phyloP scores from a whole-genome alignment of 441 rosid genomes.

The Populus hybrid region DNA sequence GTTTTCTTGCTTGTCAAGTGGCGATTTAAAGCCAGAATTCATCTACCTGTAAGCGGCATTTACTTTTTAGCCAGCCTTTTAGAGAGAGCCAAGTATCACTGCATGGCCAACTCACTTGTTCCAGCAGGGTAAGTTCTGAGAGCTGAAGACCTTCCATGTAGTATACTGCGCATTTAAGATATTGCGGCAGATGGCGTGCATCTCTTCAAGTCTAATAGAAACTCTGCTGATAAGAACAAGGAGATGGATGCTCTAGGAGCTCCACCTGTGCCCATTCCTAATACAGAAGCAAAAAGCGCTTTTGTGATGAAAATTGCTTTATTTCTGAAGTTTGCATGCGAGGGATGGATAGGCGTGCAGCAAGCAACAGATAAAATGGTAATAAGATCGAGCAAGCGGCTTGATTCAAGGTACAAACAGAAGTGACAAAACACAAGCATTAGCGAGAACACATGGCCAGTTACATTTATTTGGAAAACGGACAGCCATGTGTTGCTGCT shows the following conservation, averaged over 20 bases:
- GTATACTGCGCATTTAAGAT: too few relatives aligned
- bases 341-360: not conserved
- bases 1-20: too few relatives aligned
- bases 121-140: not conserved
- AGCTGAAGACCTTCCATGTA: not conserved
- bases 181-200: too few relatives aligned
- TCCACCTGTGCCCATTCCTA: not conserved
- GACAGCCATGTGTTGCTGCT: conserved; percentile 18
- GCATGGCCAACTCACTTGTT: not conserved
- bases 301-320: not conserved
- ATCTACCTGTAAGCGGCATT: too few relatives aligned
- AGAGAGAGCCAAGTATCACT: not conserved
- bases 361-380: not conserved
- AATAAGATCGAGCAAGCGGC: not conserved
- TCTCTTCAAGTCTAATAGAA: not conserved
- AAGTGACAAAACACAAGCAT: not conserved
- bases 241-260: not conserved
- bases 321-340: not conserved
- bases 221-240: not conserved
- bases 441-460: not conserved
- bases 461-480: conserved; percentile 15
- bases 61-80: not conserved
- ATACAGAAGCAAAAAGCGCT: not conserved
- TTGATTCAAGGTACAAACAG: not conserved
- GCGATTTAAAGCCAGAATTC: too few relatives aligned